Base-by-base conservation (phyloP, 108 stramenopile genomes). In the Discostella stelligeroides region DNA sequence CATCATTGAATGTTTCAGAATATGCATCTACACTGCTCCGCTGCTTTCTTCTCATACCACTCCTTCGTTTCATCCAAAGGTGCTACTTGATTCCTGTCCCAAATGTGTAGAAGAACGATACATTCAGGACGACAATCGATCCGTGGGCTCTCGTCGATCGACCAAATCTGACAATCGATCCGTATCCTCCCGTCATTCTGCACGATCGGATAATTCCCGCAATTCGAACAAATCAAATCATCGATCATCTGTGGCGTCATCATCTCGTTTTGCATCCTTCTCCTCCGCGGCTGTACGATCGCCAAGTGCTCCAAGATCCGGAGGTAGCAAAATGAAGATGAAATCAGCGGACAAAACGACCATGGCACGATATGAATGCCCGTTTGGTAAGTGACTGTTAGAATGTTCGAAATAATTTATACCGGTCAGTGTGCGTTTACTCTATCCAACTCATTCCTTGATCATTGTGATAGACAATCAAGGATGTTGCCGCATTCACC, bases 401-500 rank as follows among this genome's bases (percentile, higher is more conserved):
- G n/a, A n/a, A n/a, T n/a, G n/a, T n/a, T n/a, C n/a, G n/a, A n/a
- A n/a, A n/a, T n/a, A n/a, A n/a, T n/a, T n/a, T n/a, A n/a, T n/a
- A n/a, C n/a, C n/a, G n/a, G n/a, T n/a, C n/a, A n/a, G n/a, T n/a
- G n/a, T n/a, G n/a, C n/a, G n/a, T n/a, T n/a, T n/a, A n/a, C n/a
- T n/a, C n/a, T n/a, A n/a, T n/a, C n/a, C n/a, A n/a, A n/a, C n/a
- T n/a, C n/a, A n/a, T n/a, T n/a, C n/a, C n/a, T n/a, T n/a, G n/a
- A n/a, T n/a, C n/a, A n/a, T n/a, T n/a, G n/a, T n/a, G n/a, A 37
- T 27, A 56, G 70, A 56, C 49, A 55, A 56, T 54, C 38, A 65
- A 24, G 72, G 72, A 39, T 73, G 64, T 43, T 73, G 72, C 57
- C 63, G 64, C 57, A 62, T 41, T 15, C 72, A 73, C 46, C 25